Percentiles rank a stretch among this genome's conserved stretches.
phyloP scores from a whole-genome alignment of 1,284 basidiomycete genomes.

The Testicularia cyperi region DNA sequence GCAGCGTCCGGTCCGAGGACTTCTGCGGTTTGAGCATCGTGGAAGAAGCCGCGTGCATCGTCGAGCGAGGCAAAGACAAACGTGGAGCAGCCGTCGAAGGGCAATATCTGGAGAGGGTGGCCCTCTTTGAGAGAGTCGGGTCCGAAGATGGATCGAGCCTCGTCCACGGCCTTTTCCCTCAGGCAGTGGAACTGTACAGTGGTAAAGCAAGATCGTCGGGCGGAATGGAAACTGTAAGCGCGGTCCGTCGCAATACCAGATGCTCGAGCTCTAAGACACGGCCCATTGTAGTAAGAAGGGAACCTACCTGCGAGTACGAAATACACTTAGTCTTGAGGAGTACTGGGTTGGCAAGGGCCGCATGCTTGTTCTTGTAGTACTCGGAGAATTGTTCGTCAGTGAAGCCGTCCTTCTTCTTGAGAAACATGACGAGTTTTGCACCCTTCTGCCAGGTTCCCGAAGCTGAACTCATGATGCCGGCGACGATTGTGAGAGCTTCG shows the following conservation, averaged over 20 bases:
- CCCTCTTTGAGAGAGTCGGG: slow-evolving; percentile 5
- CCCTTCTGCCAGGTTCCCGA: slow-evolving; percentile 1
- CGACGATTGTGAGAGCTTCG: too few relatives aligned
- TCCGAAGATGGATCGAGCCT: slow-evolving; percentile 8
- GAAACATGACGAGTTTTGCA: slow-evolving; percentile 10
- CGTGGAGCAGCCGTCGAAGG: slow-evolving; percentile 13
- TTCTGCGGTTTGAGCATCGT: slow-evolving; percentile 6
- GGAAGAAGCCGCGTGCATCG: slow-evolving; percentile 10
- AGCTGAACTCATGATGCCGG: slow-evolving; percentile 2
- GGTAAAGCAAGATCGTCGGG: background rate
- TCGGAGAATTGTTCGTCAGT: slow-evolving; percentile 9
- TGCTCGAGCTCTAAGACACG: too few relatives aligned
- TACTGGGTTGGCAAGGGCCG: slow-evolving; percentile 5
- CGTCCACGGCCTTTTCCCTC: slow-evolving; percentile 2
- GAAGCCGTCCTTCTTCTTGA: slow-evolving; percentile 12
- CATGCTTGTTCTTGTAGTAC: slow-evolving; percentile 9
- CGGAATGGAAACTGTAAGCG: too few relatives aligned
- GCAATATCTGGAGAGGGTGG: slow-evolving; percentile 11
- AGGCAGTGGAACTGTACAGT: slow-evolving; percentile 7
- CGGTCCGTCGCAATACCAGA: too few relatives aligned
- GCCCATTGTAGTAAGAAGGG: too few relatives aligned
- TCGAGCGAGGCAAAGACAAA: slow-evolving; percentile 12
- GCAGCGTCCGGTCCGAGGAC: slow-evolving; percentile 7
- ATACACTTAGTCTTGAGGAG: slow-evolving; percentile 10
- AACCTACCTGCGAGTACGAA: slow-evolving; percentile 12